Percentiles rank a stretch among this genome's conserved stretches.
phyloP scores from a whole-genome alignment of 1,284 basidiomycete species.

The Mycosarcoma maydis region DNA sequence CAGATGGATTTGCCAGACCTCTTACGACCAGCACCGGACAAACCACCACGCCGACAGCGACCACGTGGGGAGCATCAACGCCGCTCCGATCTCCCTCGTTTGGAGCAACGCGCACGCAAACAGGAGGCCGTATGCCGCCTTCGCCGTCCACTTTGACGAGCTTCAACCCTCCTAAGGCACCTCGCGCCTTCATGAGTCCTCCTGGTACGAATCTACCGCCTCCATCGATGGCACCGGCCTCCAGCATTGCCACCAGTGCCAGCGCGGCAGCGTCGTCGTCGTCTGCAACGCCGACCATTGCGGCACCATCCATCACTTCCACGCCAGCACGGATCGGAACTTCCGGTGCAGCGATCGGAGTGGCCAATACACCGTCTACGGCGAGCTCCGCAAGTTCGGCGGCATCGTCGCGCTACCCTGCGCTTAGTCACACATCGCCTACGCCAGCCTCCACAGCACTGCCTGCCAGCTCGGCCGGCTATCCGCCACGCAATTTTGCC shows the following conservation, averaged over 20 bases:
- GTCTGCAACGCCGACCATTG: too few species aligned
- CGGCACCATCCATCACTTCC: too few species aligned
- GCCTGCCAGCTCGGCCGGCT: conserved; percentile 8
- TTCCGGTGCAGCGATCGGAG: conserved; percentile 8
- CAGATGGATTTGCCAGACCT: conserved; percentile 24
- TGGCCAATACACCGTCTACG: conserved; percentile 29
- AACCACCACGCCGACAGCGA: conserved; percentile 3
- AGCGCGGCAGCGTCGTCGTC: not conserved
- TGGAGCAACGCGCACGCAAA: conserved; percentile 11
- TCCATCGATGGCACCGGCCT: not conserved
- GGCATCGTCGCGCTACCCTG: conserved; percentile 10
- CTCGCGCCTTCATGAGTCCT: conserved; percentile 41
- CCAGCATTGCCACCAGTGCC: too few species aligned
- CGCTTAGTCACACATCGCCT: conserved; percentile 14
- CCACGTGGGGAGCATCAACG: conserved; percentile 1
- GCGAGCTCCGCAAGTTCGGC: conserved; percentile 19
- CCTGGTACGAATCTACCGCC: conserved; percentile 10
- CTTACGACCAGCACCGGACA: not conserved
- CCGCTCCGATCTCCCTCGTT: conserved; percentile 27
- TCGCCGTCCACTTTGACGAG: conserved; percentile 21
- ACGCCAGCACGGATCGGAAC: conserved; percentile 25
- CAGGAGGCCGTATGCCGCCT: conserved; percentile 17
- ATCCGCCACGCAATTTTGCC: conserved; percentile 34
- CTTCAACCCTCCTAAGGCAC: conserved; percentile 45
- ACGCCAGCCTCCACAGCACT: conserved; percentile 16